A percentile compares a stretch with the other conserved stretches of the same genome.
Evolutionary conservation across 805 yeast genomes (phyloP).

Genomic region (Sugiyamaella chiloensis): DNA sequence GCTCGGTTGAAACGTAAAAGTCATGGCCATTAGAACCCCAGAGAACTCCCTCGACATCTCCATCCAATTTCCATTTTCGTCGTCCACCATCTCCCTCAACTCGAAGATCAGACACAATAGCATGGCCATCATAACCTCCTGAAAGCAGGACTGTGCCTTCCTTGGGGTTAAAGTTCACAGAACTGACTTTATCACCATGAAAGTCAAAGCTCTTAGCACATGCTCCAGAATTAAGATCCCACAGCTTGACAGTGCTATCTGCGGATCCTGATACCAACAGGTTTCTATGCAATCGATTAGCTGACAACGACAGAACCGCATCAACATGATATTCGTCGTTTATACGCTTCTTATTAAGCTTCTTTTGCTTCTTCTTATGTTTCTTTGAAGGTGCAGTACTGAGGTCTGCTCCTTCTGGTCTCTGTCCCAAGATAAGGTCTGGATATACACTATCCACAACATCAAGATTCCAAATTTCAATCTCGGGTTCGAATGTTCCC

Average conservation of each 20-base stretch:
- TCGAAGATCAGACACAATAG: constrained; percentile 76
- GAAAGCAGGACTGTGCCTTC: constrained; percentile 59
- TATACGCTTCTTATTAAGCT: constrained; percentile 47
- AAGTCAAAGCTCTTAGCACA: constrained; percentile 78
- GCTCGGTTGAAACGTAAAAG: constrained; percentile 87
- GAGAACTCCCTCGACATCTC: constrained; percentile 79
- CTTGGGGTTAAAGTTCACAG: constrained; percentile 77
- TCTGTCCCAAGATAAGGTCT: constrained; percentile 85
- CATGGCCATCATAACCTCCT: constrained; percentile 91
- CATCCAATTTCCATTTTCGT: constrained; percentile 65
- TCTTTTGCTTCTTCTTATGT: constrained; percentile 49
- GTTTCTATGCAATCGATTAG: constrained; percentile 75
- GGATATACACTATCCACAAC: constrained; percentile 92
- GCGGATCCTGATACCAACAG: constrained; percentile 94
- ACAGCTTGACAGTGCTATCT: constrained; percentile 87
- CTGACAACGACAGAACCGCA: constrained; percentile 84
- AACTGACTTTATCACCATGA: constrained; percentile 80
- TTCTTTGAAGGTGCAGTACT: constrained; percentile 24
- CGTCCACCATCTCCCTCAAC: constrained; percentile 56
- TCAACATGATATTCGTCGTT: constrained; percentile 83
- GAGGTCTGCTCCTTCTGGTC: constrained; percentile 41
- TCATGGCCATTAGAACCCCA: constrained; percentile 59
- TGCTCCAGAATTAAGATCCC: constrained; percentile 77
- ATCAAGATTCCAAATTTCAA: constrained; percentile 96
- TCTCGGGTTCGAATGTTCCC: constrained; percentile 96